Conservation (phyloP, 2,329 filamentous ascomycete species). For the Trichoderma atroviride region DNA sequence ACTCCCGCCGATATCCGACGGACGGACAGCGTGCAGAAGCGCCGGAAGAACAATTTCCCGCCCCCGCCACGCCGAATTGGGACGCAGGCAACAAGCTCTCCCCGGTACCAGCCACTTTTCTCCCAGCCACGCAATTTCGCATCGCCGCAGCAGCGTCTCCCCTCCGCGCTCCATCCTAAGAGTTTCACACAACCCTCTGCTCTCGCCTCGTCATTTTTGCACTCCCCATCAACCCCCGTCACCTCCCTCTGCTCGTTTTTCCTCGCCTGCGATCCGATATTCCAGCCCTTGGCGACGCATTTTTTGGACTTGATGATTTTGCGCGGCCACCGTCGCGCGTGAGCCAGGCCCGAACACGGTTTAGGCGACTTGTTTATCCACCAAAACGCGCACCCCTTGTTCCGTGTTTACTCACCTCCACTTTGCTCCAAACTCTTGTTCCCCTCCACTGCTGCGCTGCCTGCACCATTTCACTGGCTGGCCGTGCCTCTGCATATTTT, state of each 20-base stretch:
- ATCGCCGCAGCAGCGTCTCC: constrained; percentile 34
- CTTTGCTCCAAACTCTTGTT: constrained; percentile 30
- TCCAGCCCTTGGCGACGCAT: constrained; percentile 32
- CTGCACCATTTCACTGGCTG: constrained; percentile 14
- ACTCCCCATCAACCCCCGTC: constrained; percentile 28
- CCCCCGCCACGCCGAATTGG: constrained; percentile 1
- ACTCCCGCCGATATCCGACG: not conserved
- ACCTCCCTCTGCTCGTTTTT: constrained; percentile 29
- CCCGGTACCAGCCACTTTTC: constrained; percentile 17
- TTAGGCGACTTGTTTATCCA: constrained; percentile 38
- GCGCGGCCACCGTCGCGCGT: constrained; percentile 38
- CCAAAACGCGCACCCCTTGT: constrained; percentile 38
- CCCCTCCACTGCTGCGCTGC: constrained; percentile 7
- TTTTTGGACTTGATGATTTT: constrained; percentile 36
- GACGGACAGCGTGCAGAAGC: not conserved
- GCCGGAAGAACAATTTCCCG: constrained; percentile 14
- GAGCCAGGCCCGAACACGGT: constrained; percentile 35
- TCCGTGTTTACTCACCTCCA: constrained; percentile 39
- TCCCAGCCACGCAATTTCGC: constrained; percentile 47
- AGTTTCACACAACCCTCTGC: constrained; percentile 29
- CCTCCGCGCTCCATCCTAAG: constrained; percentile 34
- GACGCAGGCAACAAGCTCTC: not conserved
- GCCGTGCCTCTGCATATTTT: constrained; percentile 16
- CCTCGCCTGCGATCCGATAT: constrained; percentile 32
- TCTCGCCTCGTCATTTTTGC: constrained; percentile 24